These are phyloP conservation scores for Termitomyces eurrhizus DNA, from an alignment of 768 basidiomycete genomes.

Conservation along the genomic window DNA sequence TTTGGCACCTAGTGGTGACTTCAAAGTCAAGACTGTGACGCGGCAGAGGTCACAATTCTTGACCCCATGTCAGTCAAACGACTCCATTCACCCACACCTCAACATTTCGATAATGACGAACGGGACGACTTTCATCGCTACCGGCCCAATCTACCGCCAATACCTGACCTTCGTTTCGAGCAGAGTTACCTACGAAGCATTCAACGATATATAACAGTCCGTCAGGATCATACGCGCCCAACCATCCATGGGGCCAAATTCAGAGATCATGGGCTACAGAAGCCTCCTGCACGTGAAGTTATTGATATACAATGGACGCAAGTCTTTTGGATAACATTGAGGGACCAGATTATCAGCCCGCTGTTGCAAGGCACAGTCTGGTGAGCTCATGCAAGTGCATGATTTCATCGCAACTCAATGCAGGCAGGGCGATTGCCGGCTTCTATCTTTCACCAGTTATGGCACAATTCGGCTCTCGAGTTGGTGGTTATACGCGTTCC, in stretches of 20 bases:
- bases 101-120: slow-evolving; percentile 10
- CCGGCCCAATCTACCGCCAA: slow-evolving; percentile 43
- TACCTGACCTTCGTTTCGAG: slow-evolving; percentile 78
- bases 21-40: neutral
- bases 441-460: slow-evolving; percentile 41
- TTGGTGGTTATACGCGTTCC: slow-evolving; percentile 27
- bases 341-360: slow-evolving; percentile 68
- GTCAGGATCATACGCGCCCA: slow-evolving; percentile 6
- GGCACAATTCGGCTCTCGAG: slow-evolving; percentile 28
- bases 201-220: slow-evolving; percentile 45
- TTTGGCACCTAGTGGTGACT: too few relatives aligned
- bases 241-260: slow-evolving; percentile 15
- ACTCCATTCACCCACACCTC: slow-evolving; percentile 22
- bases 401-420: neutral
- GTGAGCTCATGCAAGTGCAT: slow-evolving; percentile 32
- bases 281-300: slow-evolving; percentile 26
- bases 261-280: neutral
- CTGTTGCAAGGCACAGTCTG: slow-evolving; percentile 64
- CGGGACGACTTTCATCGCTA: slow-evolving; percentile 15
- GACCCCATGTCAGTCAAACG: slow-evolving; percentile 13
- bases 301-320: slow-evolving; percentile 52
- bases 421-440: slow-evolving; percentile 40
- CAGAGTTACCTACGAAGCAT: slow-evolving; percentile 65
- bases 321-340: slow-evolving; percentile 57
- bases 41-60: neutral